These are phyloP conservation scores for Ramichloridium luteum DNA, from an alignment of 2,329 filamentous ascomycete species.

Conservation along the genomic window DNA sequence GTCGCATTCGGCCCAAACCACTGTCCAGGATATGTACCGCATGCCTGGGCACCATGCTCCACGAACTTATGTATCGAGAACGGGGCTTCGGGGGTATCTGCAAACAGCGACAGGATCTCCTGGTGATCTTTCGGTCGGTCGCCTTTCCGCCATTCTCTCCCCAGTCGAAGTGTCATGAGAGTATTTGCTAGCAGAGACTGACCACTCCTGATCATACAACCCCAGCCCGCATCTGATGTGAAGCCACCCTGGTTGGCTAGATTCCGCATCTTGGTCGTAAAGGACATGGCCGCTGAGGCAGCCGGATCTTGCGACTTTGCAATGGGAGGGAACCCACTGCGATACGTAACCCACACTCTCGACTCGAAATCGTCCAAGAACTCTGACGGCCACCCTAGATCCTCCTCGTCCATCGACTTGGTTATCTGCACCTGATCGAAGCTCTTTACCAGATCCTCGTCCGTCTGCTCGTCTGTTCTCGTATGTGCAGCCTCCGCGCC, in stretches of 20 bases:
- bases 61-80: slow-evolving; percentile 97
- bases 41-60: slow-evolving; percentile 69
- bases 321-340: slow-evolving; percentile 74
- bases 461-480: slow-evolving; percentile 12
- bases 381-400: slow-evolving; percentile 60
- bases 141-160: slow-evolving; percentile 73
- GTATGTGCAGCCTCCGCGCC: too few relatives aligned
- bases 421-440: slow-evolving; percentile 19
- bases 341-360: slow-evolving; percentile 90
- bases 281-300: slow-evolving; percentile 59
- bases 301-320: slow-evolving; percentile 64
- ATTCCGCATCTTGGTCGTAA: slow-evolving; percentile 73
- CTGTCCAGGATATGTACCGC: slow-evolving; percentile 88
- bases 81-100: slow-evolving; percentile 71
- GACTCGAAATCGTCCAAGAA: slow-evolving; percentile 93
- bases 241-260: slow-evolving; percentile 71
- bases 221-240: slow-evolving; percentile 90
- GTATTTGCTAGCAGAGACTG: slow-evolving; percentile 88
- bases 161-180: slow-evolving; percentile 57
- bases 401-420: slow-evolving; percentile 23
- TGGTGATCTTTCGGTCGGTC: slow-evolving; percentile 48
- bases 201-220: slow-evolving; percentile 95
- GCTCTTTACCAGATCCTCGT: slow-evolving; percentile 18
- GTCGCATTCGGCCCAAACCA: slow-evolving; percentile 99
- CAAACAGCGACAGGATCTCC: slow-evolving; percentile 65